These are phyloP conservation scores for Pleurozium schreberi DNA, from an alignment of 225 moss, liverwort and hornwort genomes.

Conservation along the genomic window DNA sequence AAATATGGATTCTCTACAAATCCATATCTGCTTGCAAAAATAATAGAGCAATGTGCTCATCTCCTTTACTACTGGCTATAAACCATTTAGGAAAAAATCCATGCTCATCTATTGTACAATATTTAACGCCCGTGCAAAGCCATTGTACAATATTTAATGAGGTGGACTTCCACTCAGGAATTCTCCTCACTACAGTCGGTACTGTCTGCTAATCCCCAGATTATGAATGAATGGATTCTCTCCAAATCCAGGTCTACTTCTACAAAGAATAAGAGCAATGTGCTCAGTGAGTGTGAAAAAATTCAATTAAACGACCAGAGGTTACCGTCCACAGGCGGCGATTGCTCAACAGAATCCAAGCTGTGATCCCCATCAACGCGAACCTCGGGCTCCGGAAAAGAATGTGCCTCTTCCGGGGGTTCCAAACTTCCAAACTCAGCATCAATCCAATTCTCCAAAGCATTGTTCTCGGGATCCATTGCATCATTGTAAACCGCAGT, in stretches of 20 bases:
- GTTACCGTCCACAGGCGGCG: background rate
- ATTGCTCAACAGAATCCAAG: background rate
- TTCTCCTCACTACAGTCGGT: background rate
- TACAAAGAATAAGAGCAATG: background rate
- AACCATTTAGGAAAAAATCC: background rate
- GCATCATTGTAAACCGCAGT: too few species aligned
- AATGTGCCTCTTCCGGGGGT: background rate
- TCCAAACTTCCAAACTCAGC: slow-evolving; percentile 7
- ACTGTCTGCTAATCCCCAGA: background rate
- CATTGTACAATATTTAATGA: background rate
- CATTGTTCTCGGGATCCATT: background rate
- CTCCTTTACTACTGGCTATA: too few species aligned
- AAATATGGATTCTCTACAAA: background rate
- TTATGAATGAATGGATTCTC: background rate
- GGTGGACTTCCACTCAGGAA: too few species aligned
- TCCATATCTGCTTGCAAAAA: background rate
- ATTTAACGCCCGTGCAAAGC: background rate
- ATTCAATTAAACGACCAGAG: slow-evolving; percentile 16
- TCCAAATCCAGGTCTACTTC: background rate
- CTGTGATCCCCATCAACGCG: background rate
- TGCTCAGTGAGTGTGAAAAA: background rate
- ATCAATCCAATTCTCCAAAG: slow-evolving; percentile 19
- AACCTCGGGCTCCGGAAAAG: slow-evolving; percentile 8
- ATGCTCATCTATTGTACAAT: background rate
- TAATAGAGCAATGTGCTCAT: background rate